Conservation (phyloP, 306 rosid genomes). For the Hippophae rhamnoides region DNA sequence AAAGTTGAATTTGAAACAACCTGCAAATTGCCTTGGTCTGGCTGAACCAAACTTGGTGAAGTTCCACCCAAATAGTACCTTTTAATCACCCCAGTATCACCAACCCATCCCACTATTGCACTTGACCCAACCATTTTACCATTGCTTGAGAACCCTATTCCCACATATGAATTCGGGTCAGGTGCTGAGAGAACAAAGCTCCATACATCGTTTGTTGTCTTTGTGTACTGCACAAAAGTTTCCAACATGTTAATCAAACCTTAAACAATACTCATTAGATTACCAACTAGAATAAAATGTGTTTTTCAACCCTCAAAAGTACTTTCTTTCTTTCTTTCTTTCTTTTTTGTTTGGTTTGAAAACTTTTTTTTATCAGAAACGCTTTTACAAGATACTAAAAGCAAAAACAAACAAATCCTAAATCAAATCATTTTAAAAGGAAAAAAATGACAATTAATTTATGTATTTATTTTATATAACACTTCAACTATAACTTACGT, state of each 20-base stretch:
- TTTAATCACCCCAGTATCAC: slow-evolving; percentile 29
- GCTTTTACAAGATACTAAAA: no score
- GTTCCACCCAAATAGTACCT: slow-evolving; percentile 48
- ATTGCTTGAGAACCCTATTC: slow-evolving; percentile 59
- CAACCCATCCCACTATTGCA: slow-evolving; percentile 72
- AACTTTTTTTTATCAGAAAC: no score
- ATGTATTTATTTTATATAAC: no score
- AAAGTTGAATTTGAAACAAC: slow-evolving; percentile 34
- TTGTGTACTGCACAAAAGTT: slow-evolving; percentile 38
- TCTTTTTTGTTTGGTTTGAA: no score
- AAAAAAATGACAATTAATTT: no score
- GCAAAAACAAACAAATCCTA: no score
- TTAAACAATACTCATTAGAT: no score
- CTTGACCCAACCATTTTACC: slow-evolving; percentile 71
- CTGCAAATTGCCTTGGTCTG: slow-evolving; percentile 41
- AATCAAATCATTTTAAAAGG: no score
- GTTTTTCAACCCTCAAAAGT: no score
- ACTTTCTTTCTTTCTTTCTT: no score
- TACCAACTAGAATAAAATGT: no score
- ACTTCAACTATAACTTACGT: no score
- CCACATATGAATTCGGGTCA: slow-evolving; percentile 36
- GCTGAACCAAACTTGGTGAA: slow-evolving; percentile 34
- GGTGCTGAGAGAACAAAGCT: slow-evolving; percentile 65
- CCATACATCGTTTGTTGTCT: slow-evolving; percentile 40
- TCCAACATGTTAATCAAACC: neutral